A percentile compares a stretch with the other conserved stretches of the same genome.
Conservation (phyloP, 495 filamentous ascomycete genomes). For the Hypoxylon fragiforme region DNA sequence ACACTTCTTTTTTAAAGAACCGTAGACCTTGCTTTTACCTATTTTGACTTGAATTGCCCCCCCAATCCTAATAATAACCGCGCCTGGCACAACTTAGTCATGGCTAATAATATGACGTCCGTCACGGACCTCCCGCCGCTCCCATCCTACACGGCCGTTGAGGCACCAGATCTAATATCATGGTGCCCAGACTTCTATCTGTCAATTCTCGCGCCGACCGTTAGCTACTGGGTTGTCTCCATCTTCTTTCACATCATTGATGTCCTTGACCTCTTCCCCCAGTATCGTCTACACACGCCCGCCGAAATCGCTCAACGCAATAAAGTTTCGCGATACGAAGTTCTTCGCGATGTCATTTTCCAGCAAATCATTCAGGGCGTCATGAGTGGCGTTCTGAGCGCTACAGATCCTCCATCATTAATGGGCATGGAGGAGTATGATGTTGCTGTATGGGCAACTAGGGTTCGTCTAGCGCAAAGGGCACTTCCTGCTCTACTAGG, state of each 20-base stretch:
- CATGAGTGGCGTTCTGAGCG: conserved; percentile 61
- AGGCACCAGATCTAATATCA: conserved; percentile 70
- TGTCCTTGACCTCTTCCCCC: conserved; percentile 75
- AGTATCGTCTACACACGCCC: conserved; percentile 90
- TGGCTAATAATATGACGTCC: conserved; percentile 39
- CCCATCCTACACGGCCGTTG: conserved; percentile 68
- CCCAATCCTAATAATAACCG: conserved; percentile 4
- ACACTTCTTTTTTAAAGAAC: background rate
- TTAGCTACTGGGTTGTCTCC: conserved; percentile 89
- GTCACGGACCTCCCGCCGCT: conserved; percentile 70
- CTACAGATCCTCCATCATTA: conserved; percentile 66
- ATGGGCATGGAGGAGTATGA: conserved; percentile 80
- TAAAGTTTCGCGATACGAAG: conserved; percentile 78
- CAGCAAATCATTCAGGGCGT: conserved; percentile 87
- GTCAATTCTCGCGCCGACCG: conserved; percentile 70
- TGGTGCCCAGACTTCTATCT: conserved; percentile 81
- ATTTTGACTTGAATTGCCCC: conserved; percentile 3
- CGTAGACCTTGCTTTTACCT: background rate
- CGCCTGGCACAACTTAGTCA: conserved; percentile 23
- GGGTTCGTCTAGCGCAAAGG: conserved; percentile 70
- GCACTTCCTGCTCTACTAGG: conserved; percentile 63
- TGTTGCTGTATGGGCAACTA: conserved; percentile 77
- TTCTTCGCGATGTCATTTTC: conserved; percentile 81
- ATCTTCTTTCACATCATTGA: conserved; percentile 85
- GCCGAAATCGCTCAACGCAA: conserved; percentile 86